Conservation (phyloP, 306 rosid genomes). For the Spatholobus suberectus region DNA sequence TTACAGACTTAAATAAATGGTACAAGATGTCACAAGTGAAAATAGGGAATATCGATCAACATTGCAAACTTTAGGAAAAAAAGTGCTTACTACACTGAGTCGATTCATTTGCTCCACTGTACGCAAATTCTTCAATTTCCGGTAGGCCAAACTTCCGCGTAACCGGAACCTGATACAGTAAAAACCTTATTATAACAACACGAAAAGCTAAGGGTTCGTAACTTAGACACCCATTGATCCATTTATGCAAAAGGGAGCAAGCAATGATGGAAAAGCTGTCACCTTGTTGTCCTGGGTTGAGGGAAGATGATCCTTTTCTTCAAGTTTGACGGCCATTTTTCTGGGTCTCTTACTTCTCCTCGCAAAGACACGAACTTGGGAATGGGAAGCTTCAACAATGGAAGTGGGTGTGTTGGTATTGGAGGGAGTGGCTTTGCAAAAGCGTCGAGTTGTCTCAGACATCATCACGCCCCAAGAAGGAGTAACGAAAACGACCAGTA, state of each 20-base stretch:
- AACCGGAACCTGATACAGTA: background rate
- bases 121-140: slow-evolving; percentile 87
- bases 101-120: slow-evolving; percentile 49
- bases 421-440: slow-evolving; percentile 26
- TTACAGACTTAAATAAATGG: background rate
- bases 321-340: slow-evolving; percentile 46
- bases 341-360: slow-evolving; percentile 67
- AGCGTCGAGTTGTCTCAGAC: slow-evolving; percentile 39
- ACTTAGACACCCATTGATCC: background rate
- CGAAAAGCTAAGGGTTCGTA: background rate
- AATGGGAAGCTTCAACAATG: background rate
- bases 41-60: slow-evolving; percentile 5
- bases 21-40: background rate
- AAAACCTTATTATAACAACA: background rate
- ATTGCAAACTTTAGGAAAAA: background rate
- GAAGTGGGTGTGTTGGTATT: background rate
- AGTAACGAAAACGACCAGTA: background rate
- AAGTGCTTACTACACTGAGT: slow-evolving; percentile 52
- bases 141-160: slow-evolving; percentile 54
- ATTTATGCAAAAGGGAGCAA: background rate
- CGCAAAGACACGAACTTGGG: slow-evolving; percentile 67
- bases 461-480: slow-evolving; percentile 1
- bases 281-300: slow-evolving; percentile 49
- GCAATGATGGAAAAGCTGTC: slow-evolving; percentile 25
- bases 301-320: slow-evolving; percentile 33